These are phyloP conservation scores for Citeromyces siamensis DNA, from an alignment of 1,139 yeast species.

Conservation along the genomic window DNA sequence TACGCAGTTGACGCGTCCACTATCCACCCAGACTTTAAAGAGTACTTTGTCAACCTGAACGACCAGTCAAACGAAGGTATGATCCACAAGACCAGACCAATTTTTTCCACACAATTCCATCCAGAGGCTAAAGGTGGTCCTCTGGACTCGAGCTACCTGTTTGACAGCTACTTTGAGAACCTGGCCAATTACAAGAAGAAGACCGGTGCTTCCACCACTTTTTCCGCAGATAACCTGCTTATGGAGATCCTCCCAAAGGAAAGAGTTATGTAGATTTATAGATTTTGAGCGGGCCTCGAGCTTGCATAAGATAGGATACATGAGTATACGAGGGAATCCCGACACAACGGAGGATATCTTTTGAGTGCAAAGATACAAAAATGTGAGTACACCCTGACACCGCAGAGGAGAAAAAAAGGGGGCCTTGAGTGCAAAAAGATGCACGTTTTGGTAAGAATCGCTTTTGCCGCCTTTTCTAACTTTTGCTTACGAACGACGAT, in stretches of 20 bases:
- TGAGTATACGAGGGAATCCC: neutral
- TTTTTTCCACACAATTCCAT: slow-evolving; percentile 94
- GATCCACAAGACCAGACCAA: slow-evolving; percentile 77
- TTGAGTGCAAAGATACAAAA: no score
- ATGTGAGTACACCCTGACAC: no score
- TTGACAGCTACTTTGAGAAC: slow-evolving; percentile 76
- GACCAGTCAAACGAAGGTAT: slow-evolving; percentile 97
- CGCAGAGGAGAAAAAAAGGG: no score
- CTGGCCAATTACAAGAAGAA: slow-evolving; percentile 44
- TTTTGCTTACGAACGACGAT: slow-evolving; percentile 71
- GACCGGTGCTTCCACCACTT: slow-evolving; percentile 31
- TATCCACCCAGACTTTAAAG: slow-evolving; percentile 65
- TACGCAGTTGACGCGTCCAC: slow-evolving; percentile 87
- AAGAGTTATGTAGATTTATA: slow-evolving; percentile 37
- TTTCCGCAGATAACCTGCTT: slow-evolving; percentile 44
- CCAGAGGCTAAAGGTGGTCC: slow-evolving; percentile 99
- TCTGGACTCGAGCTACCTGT: slow-evolving; percentile 77
- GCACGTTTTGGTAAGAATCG: slow-evolving; percentile 9
- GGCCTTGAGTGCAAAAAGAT: no score
- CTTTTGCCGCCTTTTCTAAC: neutral
- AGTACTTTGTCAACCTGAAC: slow-evolving; percentile 83
- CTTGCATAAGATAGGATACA: neutral
- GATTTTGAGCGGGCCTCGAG: no score
- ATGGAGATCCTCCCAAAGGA: slow-evolving; percentile 78
- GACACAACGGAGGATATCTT: no score